Percentiles rank a stretch among this genome's conserved stretches.
Evolutionary conservation across 371 early-diverging fungal genomes (phyloP).

Genomic region (Batrachochytrium dendrobatidis): DNA sequence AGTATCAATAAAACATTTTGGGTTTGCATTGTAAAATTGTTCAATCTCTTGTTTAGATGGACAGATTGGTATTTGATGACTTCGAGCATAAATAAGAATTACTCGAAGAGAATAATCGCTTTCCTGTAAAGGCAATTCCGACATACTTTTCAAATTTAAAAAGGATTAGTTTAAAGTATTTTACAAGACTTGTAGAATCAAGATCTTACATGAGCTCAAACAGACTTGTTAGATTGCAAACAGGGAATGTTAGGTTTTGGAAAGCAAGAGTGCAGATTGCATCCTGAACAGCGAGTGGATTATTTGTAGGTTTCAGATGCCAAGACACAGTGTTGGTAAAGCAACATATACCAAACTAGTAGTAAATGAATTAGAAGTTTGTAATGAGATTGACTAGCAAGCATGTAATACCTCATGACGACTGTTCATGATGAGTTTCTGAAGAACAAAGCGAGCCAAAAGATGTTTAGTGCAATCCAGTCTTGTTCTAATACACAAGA

Average conservation of each 20-base stretch:
- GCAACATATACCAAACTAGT: conserved; percentile 29
- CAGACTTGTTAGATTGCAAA: no score
- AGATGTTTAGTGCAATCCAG: conserved; percentile 27
- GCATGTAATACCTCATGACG: conserved; percentile 16
- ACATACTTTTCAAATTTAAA: not conserved
- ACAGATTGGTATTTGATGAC: conserved; percentile 20
- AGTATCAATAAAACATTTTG: not conserved
- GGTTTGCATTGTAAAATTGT: not conserved
- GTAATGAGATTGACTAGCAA: no score
- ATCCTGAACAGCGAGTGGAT: no score
- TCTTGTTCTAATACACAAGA: conserved; percentile 1
- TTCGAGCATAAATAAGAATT: conserved; percentile 37
- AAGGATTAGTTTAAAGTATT: no score
- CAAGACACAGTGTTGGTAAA: conserved; percentile 18
- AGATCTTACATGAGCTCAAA: no score
- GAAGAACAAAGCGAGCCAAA: conserved; percentile 38
- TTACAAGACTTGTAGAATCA: no score
- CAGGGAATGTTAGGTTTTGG: no score
- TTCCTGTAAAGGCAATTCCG: conserved; percentile 5
- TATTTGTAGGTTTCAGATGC: no score
- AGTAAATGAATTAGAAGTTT: no score
- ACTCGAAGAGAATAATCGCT: conserved; percentile 21
- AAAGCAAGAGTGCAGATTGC: no score
- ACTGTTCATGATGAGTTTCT: conserved; percentile 28
- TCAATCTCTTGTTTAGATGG: not conserved